Conservation (phyloP, 2,329 filamentous ascomycete species). For the Monosporascus sp. region DNA sequence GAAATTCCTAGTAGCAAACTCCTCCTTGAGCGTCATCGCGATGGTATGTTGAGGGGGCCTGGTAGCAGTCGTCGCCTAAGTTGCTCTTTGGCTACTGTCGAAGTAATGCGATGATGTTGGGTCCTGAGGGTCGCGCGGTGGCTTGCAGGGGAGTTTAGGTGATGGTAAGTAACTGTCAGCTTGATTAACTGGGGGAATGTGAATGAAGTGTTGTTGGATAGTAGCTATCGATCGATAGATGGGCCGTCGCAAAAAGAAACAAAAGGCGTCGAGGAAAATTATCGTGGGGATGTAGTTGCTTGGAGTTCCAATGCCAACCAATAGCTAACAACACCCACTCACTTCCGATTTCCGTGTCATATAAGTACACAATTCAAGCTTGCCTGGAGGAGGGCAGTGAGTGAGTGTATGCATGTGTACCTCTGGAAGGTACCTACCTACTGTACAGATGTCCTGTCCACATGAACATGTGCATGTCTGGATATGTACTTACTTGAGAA, state of each 20-base stretch:
- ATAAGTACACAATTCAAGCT: no score
- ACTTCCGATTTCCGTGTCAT: no score
- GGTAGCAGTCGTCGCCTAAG: neutral
- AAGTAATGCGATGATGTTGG: neutral
- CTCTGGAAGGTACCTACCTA: no score
- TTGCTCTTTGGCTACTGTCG: neutral
- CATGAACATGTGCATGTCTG: no score
- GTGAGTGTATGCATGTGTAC: no score
- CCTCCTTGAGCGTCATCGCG: conserved; percentile 67
- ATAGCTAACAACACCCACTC: neutral
- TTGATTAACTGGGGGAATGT: neutral
- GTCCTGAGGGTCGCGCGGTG: neutral
- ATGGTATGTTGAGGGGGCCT: conserved; percentile 11
- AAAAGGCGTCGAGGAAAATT: neutral
- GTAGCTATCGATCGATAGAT: no score
- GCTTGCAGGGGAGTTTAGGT: neutral
- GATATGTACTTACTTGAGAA: no score
- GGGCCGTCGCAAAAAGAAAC: neutral
- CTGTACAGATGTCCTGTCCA: no score
- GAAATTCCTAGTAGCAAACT: conserved; percentile 69
- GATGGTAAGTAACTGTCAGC: neutral
- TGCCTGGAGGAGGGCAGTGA: no score
- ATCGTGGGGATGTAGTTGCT: neutral
- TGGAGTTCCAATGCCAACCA: neutral
- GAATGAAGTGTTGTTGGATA: neutral